These are phyloP conservation scores for Ceratopteris richardii DNA, from an alignment of 75 land plant genomes.

Conservation along the genomic window DNA sequence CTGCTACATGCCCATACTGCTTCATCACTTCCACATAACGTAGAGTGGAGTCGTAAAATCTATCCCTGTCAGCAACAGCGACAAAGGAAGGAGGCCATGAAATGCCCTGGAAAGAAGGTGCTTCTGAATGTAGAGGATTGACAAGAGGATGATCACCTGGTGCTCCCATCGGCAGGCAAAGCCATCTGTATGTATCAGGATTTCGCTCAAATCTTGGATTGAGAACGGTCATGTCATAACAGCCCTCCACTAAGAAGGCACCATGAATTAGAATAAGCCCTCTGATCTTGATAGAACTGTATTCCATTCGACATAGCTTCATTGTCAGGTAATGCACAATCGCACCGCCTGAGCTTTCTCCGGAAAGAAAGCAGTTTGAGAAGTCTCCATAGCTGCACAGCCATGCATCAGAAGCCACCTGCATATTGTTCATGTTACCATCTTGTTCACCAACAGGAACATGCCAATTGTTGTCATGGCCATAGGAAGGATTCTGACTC, in stretches of 20 bases:
- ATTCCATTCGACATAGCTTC: background rate
- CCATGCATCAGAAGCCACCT: constrained; percentile 7
- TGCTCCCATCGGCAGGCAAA: background rate
- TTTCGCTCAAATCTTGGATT: background rate
- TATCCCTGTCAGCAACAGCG: background rate
- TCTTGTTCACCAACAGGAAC: background rate
- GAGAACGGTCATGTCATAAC: background rate
- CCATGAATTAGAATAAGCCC: background rate
- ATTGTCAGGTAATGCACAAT: constrained; percentile 6
- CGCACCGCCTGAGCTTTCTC: constrained; percentile 13
- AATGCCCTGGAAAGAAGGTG: background rate
- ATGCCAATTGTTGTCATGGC: background rate
- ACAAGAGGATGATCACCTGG: background rate
- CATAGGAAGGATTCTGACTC: background rate
- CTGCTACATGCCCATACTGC: background rate
- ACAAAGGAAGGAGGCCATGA: background rate
- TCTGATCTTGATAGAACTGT: background rate
- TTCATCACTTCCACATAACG: background rate
- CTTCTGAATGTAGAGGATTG: background rate
- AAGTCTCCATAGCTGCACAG: constrained; percentile 5
- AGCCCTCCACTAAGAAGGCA: background rate
- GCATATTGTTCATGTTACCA: background rate
- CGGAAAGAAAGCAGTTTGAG: constrained; percentile 4
- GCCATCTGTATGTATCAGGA: constrained; percentile 3
- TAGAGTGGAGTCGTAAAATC: background rate